phyloP scores from a whole-genome alignment of 768 basidiomycete genomes.

The Botryobasidium botryosum region DNA sequence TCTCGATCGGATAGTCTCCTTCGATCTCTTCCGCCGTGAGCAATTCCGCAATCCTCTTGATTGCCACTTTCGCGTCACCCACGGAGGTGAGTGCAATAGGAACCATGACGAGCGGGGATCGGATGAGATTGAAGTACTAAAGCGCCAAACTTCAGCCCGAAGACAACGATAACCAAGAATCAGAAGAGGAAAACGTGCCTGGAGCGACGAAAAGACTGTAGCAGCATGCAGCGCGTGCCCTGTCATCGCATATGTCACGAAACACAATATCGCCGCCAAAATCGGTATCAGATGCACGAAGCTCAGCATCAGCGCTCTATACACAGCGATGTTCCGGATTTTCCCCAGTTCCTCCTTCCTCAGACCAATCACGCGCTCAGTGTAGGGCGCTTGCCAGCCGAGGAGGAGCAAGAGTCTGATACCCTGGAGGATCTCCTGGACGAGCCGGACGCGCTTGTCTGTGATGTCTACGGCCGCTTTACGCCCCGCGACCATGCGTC shows the following conservation, averaged over 20 bases:
- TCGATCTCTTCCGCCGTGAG: no score
- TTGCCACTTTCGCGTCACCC: no score
- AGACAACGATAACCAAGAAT: no score
- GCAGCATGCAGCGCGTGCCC: slow-evolving; percentile 44
- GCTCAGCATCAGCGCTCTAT: no score
- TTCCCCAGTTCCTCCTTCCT: slow-evolving; percentile 45
- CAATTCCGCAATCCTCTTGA: no score
- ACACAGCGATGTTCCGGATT: slow-evolving; percentile 48
- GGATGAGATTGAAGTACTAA: slow-evolving; percentile 46
- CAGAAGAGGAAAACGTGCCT: no score
- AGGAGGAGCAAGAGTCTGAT: slow-evolving; percentile 88
- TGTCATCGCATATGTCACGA: slow-evolving; percentile 48
- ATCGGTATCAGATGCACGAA: slow-evolving; percentile 50
- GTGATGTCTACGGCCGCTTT: slow-evolving; percentile 70
- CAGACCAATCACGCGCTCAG: no score
- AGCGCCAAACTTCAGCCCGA: no score
- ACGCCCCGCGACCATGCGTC: slow-evolving; percentile 47
- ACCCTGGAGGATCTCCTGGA: slow-evolving; percentile 77
- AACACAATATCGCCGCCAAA: slow-evolving; percentile 48
- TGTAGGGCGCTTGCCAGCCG: no score
- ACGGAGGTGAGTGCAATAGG: slow-evolving; percentile 42
- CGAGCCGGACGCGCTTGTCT: slow-evolving; percentile 73
- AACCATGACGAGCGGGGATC: slow-evolving; percentile 53
- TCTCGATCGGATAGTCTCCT: no score
- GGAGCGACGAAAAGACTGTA: slow-evolving; percentile 50